Evolutionary conservation across 202 grass and related monocot genomes (phyloP), one percentile per base, ranked within the genome.

Genomic region (Zoysia matrella): DNA sequence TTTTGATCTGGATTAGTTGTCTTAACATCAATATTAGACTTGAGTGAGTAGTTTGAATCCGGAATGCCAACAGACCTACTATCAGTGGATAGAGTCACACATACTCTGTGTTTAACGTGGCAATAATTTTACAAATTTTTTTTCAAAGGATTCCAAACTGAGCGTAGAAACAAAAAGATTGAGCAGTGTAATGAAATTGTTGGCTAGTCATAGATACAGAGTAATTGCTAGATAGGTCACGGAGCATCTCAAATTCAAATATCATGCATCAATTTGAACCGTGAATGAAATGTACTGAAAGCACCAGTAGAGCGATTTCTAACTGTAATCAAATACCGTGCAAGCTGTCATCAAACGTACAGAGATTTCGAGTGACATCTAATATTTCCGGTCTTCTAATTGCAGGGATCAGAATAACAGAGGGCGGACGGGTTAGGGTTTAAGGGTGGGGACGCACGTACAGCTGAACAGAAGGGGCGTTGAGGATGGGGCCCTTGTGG

Each of bases 401-500:
- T 2, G 4, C 46, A 48, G 47, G 44, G 80, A 82, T 74, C 54
- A 51, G 50, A 68, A 43, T 43, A 62, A 65, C 12, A 39, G 14
- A 60, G 56, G 36, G 41, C 0, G n/a, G 4, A 72, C 48, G 30
- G 10, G 2, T 79, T 85, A 85, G 72, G 84, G 69, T 83, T 89
- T 83, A 52, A 52, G 61, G 13, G 22, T 67, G 10, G 71, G n/a
- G 41, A 14, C 46, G 57, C 5, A 50, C 72, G 65, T 89, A 98
- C 96, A 83, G 80, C 16, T 87, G 83, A 12, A 89, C 46, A 36
- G 91, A 82, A 67, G 89, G 60, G n/a, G 96, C 91, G 81, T 89
- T 91, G 77, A 98, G 89, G 80, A 98, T 98, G 74, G 89, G 74
- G 2, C 91, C 87, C 36, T 93, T 95, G 85, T 68, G 74, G 67